Conservation (phyloP, 768 basidiomycete genomes). For the Crepidotus variabilis region DNA sequence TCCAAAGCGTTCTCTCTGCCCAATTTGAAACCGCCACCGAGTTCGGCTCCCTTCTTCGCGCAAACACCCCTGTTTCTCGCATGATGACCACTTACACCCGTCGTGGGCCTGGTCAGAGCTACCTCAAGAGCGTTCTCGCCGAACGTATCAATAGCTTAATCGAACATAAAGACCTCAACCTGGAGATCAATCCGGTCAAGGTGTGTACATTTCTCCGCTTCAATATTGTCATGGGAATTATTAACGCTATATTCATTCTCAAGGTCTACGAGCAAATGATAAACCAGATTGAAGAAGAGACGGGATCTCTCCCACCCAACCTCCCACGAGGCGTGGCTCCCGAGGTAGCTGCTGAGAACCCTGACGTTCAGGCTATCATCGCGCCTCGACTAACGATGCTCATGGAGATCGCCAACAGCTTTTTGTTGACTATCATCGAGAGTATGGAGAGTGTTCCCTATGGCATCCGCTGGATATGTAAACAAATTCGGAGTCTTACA, state of each 20-base stretch:
- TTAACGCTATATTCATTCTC: slow-evolving; percentile 4
- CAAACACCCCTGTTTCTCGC: slow-evolving; percentile 97
- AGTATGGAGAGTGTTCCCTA: slow-evolving; percentile 98
- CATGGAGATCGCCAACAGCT: slow-evolving; percentile 99
- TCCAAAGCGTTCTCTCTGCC: slow-evolving; percentile 96
- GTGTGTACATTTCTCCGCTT: slow-evolving; percentile 31
- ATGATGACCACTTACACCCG: slow-evolving; percentile 99
- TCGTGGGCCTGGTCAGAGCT: slow-evolving; percentile 96
- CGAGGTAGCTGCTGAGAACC: slow-evolving; percentile 90
- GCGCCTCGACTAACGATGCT: slow-evolving; percentile 96
- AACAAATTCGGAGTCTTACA: slow-evolving; percentile 96
- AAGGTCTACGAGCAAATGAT: slow-evolving; percentile 99
- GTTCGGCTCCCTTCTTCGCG: slow-evolving; percentile 96
- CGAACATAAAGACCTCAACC: slow-evolving; percentile 98
- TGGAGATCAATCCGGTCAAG: slow-evolving; percentile 99
- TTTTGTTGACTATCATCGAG: slow-evolving; percentile 96
- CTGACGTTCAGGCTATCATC: slow-evolving; percentile 97
- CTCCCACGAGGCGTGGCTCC: slow-evolving; percentile 92
- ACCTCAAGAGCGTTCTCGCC: slow-evolving; percentile 94
- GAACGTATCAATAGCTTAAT: slow-evolving; percentile 98
- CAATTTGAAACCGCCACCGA: slow-evolving; percentile 99
- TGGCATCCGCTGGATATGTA: slow-evolving; percentile 99
- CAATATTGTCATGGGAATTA: background rate
- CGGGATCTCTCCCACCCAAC: slow-evolving; percentile 85
- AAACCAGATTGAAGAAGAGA: slow-evolving; percentile 97